phyloP scores from a whole-genome alignment of 2,329 filamentous ascomycete species.

The Alternaria sp. region DNA sequence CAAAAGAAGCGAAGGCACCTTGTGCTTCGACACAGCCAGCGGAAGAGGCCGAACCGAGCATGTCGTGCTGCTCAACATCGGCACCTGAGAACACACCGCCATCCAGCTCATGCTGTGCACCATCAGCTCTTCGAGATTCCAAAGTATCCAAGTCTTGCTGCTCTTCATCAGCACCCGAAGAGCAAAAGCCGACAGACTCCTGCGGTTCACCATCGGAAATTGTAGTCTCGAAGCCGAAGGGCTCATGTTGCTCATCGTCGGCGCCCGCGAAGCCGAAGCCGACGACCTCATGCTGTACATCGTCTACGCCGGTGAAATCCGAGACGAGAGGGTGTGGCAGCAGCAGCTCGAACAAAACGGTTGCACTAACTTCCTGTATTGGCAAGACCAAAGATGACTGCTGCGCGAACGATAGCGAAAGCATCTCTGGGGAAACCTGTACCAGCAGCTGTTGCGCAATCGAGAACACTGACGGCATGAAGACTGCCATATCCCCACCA shows the following conservation, averaged over 20 bases:
- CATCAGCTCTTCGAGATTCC: neutral
- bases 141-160: neutral
- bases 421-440: slow-evolving; percentile 1
- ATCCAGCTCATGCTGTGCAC: neutral
- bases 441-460: neutral
- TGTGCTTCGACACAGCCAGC: neutral
- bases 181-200: neutral
- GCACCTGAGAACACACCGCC: neutral
- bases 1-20: neutral
- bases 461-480: neutral
- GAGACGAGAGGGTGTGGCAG: neutral
- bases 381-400: neutral
- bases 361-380: neutral
- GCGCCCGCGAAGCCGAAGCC: neutral
- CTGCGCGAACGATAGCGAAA: neutral
- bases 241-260: slow-evolving; percentile 11
- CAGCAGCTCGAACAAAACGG: neutral
- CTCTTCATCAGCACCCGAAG: neutral
- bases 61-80: neutral
- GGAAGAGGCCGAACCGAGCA: neutral
- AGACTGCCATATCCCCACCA: neutral
- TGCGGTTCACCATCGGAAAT: neutral
- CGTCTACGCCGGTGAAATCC: neutral
- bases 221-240: slow-evolving; percentile 1
- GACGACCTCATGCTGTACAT: neutral